These are phyloP conservation scores for Phytophthora colocasiae DNA, from an alignment of 352 stramenopile species.

Conservation along the genomic window DNA sequence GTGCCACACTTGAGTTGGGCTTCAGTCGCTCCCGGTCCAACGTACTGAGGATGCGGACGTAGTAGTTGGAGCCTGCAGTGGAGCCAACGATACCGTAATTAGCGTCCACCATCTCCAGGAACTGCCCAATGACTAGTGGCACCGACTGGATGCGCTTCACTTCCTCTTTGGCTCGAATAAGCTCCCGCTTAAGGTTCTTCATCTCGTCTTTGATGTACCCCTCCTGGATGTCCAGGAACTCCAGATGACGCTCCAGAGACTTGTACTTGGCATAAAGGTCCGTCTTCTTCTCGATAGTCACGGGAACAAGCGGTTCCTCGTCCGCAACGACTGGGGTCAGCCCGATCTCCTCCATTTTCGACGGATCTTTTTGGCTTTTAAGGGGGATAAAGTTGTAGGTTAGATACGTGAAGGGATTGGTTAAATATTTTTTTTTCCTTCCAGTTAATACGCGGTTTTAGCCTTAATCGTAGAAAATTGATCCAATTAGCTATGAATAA, in stretches of 20 bases:
- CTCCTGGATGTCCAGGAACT: constrained; percentile 93
- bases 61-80: constrained; percentile 99
- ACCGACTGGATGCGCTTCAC: constrained; percentile 99
- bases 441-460: too few relatives aligned
- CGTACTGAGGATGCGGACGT: constrained; percentile 98
- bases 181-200: constrained; percentile 99
- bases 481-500: too few relatives aligned
- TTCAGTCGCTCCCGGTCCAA: constrained; percentile 99
- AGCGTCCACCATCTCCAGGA: constrained; percentile 99
- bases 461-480: too few relatives aligned
- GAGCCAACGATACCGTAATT: constrained; percentile 99
- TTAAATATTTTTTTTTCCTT: too few relatives aligned
- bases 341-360: constrained; percentile 69
- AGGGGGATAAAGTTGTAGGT: neutral
- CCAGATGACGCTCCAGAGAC: constrained; percentile 78
- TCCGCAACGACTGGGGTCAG: constrained; percentile 42
- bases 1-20: constrained; percentile 98
- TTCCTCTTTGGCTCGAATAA: constrained; percentile 99
- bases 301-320: constrained; percentile 64
- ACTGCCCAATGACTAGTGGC: constrained; percentile 99
- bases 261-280: constrained; percentile 86
- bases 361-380: constrained; percentile 10
- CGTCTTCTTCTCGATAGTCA: constrained; percentile 66
- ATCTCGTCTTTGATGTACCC: constrained; percentile 99
- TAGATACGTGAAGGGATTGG: too few relatives aligned